Evolutionary conservation across 345 rosid genomes (phyloP).

Genomic region (Salix purpurea): DNA sequence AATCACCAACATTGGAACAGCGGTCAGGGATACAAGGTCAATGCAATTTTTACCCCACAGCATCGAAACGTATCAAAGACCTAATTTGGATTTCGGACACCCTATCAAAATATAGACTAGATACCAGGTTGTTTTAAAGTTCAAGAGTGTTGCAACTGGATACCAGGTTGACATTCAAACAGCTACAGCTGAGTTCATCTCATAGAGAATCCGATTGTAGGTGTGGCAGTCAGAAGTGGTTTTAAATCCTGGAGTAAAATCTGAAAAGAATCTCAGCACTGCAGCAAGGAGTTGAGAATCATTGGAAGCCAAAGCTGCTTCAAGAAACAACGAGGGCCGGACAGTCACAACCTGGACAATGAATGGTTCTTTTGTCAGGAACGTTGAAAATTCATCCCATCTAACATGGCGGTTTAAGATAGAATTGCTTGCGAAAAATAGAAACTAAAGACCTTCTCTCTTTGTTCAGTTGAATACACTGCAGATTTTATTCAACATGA

Average conservation of each 20-base stretch:
- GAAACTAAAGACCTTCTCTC: background rate
- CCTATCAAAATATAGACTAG: background rate
- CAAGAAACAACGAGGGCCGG: constrained; percentile 70
- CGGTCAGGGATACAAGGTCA: background rate
- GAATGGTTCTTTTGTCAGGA: background rate
- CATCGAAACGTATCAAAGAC: background rate
- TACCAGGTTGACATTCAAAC: background rate
- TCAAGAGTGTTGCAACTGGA: background rate
- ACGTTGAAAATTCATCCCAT: background rate
- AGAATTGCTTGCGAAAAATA: background rate
- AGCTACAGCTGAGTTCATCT: constrained; percentile 42
- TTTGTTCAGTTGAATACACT: background rate
- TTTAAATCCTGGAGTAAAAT: constrained; percentile 66
- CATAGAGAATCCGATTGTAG: constrained; percentile 55
- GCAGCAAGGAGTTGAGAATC: constrained; percentile 82
- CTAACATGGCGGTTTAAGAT: background rate
- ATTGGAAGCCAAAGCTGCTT: constrained; percentile 70
- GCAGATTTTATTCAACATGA: background rate
- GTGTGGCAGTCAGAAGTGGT: constrained; percentile 55
- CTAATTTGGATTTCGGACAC: background rate
- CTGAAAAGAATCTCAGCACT: constrained; percentile 81
- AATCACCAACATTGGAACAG: background rate
- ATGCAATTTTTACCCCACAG: background rate
- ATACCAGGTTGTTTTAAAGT: background rate
- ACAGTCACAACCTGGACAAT: constrained; percentile 60